These are phyloP conservation scores for Aureobasidium musti DNA, from an alignment of 2,329 filamentous ascomycete species.

Conservation along the genomic window DNA sequence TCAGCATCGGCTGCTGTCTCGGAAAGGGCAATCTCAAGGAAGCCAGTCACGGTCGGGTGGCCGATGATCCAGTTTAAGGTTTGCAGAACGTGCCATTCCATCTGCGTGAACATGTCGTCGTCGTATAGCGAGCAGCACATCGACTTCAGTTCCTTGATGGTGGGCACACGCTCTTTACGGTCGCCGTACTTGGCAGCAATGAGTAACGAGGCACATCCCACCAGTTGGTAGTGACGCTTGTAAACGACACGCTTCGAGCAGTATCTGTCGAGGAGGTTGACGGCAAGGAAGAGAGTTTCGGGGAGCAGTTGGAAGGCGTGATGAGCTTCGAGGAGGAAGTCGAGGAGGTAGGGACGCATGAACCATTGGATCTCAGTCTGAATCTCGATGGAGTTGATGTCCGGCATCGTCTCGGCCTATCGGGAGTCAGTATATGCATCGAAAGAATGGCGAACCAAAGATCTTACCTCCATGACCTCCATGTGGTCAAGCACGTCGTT, in stretches of 20 bases:
- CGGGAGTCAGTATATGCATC: background rate
- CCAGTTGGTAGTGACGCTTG: slow-evolving; percentile 98
- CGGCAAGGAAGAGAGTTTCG: slow-evolving; percentile 91
- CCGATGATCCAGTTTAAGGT: slow-evolving; percentile 96
- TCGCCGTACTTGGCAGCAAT: slow-evolving; percentile 99
- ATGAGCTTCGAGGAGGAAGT: slow-evolving; percentile 97
- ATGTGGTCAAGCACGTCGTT: slow-evolving; percentile 94
- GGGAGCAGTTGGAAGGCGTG: slow-evolving; percentile 91
- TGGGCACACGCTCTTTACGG: slow-evolving; percentile 97
- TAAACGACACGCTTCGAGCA: slow-evolving; percentile 97
- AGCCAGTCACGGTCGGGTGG: slow-evolving; percentile 93
- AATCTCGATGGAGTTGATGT: slow-evolving; percentile 97
- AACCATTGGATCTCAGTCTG: slow-evolving; percentile 99
- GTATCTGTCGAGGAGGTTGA: slow-evolving; percentile 96
- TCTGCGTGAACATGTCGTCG: slow-evolving; percentile 99
- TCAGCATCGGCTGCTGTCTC: slow-evolving; percentile 76
- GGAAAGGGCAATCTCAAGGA: slow-evolving; percentile 81
- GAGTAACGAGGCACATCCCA: slow-evolving; percentile 91
- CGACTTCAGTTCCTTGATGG: slow-evolving; percentile 93
- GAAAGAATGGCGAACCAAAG: background rate
- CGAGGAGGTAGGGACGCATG: slow-evolving; percentile 96
- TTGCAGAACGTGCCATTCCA: slow-evolving; percentile 99
- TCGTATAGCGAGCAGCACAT: slow-evolving; percentile 99
- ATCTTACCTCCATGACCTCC: slow-evolving; percentile 83
- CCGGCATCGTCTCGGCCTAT: slow-evolving; percentile 81